A percentile compares a stretch with the other conserved stretches of the same genome.
Evolutionary conservation across 305 asterid species (phyloP).

Genomic region (Fraxinus baroniana): DNA sequence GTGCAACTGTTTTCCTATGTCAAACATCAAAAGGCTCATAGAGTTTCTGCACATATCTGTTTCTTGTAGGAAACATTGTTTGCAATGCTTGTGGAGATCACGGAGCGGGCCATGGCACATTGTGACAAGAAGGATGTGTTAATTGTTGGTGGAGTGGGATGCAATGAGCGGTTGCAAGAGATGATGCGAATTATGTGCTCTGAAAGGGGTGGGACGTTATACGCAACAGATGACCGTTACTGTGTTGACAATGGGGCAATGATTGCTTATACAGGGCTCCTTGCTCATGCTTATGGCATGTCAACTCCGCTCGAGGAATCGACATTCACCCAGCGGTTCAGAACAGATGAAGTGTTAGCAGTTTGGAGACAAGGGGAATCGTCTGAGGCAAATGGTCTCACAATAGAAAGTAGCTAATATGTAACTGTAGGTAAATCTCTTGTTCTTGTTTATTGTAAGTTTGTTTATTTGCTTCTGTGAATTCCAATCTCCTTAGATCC

Average conservation of each 20-base stretch:
- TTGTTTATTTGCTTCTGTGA: not conserved
- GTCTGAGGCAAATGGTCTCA: conserved; percentile 23
- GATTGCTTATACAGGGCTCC: conserved; percentile 96
- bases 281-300: conserved; percentile 71
- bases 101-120: conserved; percentile 98
- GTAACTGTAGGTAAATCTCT: not conserved
- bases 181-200: conserved; percentile 95
- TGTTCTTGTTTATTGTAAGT: not conserved
- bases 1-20: not conserved
- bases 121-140: conserved; percentile 93
- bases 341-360: conserved; percentile 95
- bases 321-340: conserved; percentile 86
- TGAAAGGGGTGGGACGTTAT: conserved; percentile 86
- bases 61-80: conserved; percentile 70
- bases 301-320: conserved; percentile 82
- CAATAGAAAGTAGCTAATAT: conserved; percentile 15
- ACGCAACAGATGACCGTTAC: conserved; percentile 89
- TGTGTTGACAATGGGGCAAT: conserved; percentile 96
- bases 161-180: conserved; percentile 84
- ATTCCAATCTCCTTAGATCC: not conserved
- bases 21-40: not conserved
- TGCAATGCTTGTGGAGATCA: conserved; percentile 99
- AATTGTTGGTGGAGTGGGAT: conserved; percentile 97
- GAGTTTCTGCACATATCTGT: not conserved
- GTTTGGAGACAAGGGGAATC: conserved; percentile 83